These are phyloP conservation scores for Solanum hybrid DNA, from an alignment of 305 asterid genomes.

Conservation along the genomic window DNA sequence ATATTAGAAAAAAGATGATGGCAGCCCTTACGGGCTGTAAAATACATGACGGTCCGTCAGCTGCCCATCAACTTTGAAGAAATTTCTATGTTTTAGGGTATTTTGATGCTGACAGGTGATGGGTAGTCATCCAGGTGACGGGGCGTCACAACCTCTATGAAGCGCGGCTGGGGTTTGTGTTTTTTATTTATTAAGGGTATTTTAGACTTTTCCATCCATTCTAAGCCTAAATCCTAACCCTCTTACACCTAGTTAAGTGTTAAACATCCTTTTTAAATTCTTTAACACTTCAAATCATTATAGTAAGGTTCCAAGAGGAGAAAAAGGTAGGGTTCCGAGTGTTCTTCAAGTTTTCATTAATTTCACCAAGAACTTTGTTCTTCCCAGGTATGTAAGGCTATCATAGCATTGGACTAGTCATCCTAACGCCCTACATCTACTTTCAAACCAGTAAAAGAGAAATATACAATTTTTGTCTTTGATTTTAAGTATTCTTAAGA, in stretches of 20 bases:
- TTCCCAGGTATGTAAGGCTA: background rate
- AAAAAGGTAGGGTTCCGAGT: background rate
- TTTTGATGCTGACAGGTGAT: background rate
- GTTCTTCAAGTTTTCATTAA: background rate
- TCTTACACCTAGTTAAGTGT: background rate
- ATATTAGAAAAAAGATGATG: no score
- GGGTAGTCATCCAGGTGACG: background rate
- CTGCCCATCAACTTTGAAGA: background rate
- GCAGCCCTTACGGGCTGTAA: background rate
- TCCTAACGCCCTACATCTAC: background rate
- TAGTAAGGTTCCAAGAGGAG: background rate
- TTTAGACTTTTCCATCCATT: background rate
- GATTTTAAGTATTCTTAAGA: background rate
- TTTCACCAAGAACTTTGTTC: background rate
- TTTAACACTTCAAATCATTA: background rate
- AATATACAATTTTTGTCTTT: background rate
- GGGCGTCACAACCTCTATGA: background rate
- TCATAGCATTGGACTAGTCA: no score
- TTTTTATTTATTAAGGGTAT: no score
- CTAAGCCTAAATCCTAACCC: background rate
- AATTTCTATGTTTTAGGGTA: no score
- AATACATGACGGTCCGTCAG: background rate
- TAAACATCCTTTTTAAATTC: no score
- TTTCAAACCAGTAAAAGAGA: no score
- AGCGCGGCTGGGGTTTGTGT: background rate